phyloP scores from a whole-genome alignment of 208 protist genomes.

The Willaertia magna region DNA sequence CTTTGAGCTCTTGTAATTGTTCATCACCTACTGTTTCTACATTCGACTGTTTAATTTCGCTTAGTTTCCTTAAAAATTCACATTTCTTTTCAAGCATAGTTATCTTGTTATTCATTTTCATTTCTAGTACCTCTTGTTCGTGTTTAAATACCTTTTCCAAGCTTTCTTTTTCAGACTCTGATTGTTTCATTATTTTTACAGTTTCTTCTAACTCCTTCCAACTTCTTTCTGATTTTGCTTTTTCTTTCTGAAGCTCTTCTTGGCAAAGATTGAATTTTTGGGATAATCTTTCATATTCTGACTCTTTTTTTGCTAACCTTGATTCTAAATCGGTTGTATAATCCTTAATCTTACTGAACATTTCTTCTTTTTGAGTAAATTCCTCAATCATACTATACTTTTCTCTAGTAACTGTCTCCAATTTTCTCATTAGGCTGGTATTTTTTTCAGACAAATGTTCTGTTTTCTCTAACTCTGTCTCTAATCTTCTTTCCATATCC shows the following conservation, averaged over 20 bases:
- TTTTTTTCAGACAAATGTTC: neutral
- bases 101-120: neutral
- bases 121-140: neutral
- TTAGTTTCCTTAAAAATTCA: constrained; percentile 43
- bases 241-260: constrained; percentile 5
- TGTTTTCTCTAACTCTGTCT: neutral
- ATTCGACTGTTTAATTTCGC: constrained; percentile 48
- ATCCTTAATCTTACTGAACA: neutral
- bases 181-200: neutral
- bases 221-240: neutral
- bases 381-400: neutral
- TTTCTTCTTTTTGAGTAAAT: neutral
- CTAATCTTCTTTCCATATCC: neutral
- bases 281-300: neutral
- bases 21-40: constrained; percentile 17
- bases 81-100: constrained; percentile 19
- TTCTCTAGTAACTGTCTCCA: neutral
- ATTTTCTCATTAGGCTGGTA: neutral
- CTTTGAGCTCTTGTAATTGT: neutral
- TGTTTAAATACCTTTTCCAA: neutral
- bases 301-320: neutral
- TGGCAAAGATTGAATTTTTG: neutral
- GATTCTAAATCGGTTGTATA: neutral
- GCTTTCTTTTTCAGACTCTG: neutral
- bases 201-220: constrained; percentile 7